These are phyloP conservation scores for Dactylellina cionopaga DNA, from an alignment of 2,329 filamentous ascomycete species.

Conservation along the genomic window DNA sequence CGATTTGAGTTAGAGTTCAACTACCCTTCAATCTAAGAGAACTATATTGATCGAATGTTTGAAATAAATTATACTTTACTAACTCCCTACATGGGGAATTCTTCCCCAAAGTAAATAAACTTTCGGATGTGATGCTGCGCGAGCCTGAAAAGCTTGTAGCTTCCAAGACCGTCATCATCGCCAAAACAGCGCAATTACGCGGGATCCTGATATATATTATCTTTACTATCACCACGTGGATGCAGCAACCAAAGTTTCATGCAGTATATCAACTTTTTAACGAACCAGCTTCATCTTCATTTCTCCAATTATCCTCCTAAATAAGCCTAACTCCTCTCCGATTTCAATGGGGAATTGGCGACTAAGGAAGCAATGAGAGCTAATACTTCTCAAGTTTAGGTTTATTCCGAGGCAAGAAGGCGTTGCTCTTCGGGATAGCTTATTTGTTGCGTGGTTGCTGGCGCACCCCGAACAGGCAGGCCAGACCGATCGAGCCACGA, in stretches of 20 bases:
- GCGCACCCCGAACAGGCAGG: constrained; percentile 1
- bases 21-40: no score
- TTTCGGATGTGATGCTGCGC: neutral
- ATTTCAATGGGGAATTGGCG: neutral
- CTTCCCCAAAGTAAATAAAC: neutral
- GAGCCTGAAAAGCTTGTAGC: neutral
- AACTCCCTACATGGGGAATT: neutral
- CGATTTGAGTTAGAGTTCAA: no score
- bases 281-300: neutral
- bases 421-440: neutral
- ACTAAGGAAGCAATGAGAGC: no score
- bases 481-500: constrained; percentile 20
- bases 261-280: neutral
- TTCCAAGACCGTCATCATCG: neutral
- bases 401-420: neutral
- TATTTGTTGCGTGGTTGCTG: neutral
- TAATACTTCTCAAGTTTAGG: neutral
- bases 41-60: no score
- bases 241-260: neutral
- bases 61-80: neutral
- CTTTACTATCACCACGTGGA: constrained; percentile 5
- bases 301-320: neutral
- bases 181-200: neutral
- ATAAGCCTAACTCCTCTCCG: neutral
- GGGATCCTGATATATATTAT: no score